These are phyloP conservation scores for Nakaseomyces delphensis DNA, from an alignment of 1,139 yeast genomes.

Conservation along the genomic window DNA sequence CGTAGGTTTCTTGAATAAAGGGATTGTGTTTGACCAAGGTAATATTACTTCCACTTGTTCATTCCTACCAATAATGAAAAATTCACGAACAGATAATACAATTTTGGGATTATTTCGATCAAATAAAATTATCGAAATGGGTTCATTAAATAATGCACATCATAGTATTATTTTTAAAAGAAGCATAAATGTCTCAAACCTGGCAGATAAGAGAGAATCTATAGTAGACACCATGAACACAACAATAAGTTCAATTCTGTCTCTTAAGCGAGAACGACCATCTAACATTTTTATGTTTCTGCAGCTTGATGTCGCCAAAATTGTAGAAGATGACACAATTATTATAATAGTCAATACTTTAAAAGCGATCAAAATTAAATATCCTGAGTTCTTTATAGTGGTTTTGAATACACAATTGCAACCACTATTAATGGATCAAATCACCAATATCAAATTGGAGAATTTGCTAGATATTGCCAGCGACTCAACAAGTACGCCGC, in stretches of 20 bases:
- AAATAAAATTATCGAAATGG: slow-evolving; percentile 16
- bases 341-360: slow-evolving; percentile 19
- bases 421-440: neutral
- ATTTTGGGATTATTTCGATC: slow-evolving; percentile 17
- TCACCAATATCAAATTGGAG: neutral
- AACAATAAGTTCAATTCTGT: slow-evolving; percentile 24
- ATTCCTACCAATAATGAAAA: slow-evolving; percentile 19
- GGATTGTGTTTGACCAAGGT: slow-evolving; percentile 17
- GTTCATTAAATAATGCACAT: slow-evolving; percentile 11
- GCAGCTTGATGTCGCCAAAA: slow-evolving; percentile 22
- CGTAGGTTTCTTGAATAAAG: slow-evolving; percentile 23
- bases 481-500: neutral
- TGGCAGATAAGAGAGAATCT: slow-evolving; percentile 1
- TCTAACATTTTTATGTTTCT: slow-evolving; percentile 22
- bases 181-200: slow-evolving; percentile 12
- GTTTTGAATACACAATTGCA: neutral
- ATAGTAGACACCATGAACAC: slow-evolving; percentile 18
- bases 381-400: slow-evolving; percentile 7
- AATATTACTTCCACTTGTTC: slow-evolving; percentile 26
- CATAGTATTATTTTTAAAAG: slow-evolving; percentile 23
- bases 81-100: slow-evolving; percentile 9
- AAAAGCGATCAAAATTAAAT: slow-evolving; percentile 21
- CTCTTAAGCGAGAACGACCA: slow-evolving; percentile 25
- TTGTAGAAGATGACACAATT: slow-evolving; percentile 12
- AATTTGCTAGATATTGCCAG: neutral